Conservation (phyloP, 31 red algal genomes). For the Bonnemaisonia californica region DNA sequence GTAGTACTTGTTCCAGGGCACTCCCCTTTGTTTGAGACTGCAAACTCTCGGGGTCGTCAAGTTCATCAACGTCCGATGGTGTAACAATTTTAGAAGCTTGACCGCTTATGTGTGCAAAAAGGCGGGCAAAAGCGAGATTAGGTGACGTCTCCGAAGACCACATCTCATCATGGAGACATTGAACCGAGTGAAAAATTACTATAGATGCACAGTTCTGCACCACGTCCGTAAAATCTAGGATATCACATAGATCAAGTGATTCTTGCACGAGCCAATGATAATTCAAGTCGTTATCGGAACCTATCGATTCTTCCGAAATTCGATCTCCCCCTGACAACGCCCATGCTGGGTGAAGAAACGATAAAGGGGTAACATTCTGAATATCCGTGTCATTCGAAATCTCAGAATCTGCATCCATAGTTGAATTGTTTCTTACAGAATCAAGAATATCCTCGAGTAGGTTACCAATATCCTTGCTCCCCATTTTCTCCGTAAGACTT, state of each 20-base stretch:
- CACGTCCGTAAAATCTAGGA: conserved; percentile 40
- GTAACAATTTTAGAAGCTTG: not conserved
- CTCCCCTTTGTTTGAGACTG: not conserved
- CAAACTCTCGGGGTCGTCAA: not conserved
- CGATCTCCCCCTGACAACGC: conserved; percentile 10
- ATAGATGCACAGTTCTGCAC: conserved; percentile 27
- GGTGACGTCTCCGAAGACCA: not conserved
- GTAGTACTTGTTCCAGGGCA: conserved; percentile 23
- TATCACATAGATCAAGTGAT: conserved; percentile 56
- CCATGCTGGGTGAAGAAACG: conserved; percentile 17
- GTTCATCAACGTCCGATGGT: not conserved
- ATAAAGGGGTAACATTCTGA: not conserved
- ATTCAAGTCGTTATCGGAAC: conserved; percentile 6
- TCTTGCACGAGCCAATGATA: conserved; percentile 50
- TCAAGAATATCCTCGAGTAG: conserved; percentile 32
- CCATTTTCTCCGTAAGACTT: conserved; percentile 18
- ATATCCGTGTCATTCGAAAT: not conserved
- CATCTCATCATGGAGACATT: conserved; percentile 38
- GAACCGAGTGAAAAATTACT: conserved; percentile 6
- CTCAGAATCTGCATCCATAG: not conserved
- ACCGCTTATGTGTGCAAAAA: conserved; percentile 39
- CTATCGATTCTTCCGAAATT: not conserved
- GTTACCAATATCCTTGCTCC: conserved; percentile 13
- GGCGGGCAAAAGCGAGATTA: conserved; percentile 36
- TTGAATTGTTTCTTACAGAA: not conserved